Evolutionary conservation across 805 yeast genomes (phyloP), one percentile per base, ranked within the genome.

Genomic region (Saturnispora quitensis): DNA sequence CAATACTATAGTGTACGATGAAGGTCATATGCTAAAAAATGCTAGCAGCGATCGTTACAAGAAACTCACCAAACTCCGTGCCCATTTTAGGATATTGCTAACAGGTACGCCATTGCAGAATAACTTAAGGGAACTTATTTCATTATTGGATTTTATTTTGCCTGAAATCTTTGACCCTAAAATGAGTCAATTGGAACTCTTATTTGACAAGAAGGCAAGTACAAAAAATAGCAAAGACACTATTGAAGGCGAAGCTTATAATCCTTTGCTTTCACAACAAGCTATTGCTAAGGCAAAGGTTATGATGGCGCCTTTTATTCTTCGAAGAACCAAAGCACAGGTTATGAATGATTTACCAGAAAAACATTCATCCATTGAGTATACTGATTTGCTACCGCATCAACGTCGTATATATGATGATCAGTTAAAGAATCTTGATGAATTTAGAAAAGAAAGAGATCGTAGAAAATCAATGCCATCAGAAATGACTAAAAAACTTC

Each of bases 101-200:
- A 93, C 99, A 1, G 99, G 99, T 66, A 93, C 99, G 0, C 99
- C 99, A 7, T 71, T 93, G 54, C 99, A 93, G 65, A 93, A 93
- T 64, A 93, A 93, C 64, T 72, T 93, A 62, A 80, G 82, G 62
- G 99, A 93, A 64, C 75, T 93, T 53, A 89, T 93, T 60, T 89
- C 98, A 1, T 72, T 93, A 54, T 73, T 93, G 54, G 89, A 96
- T 42, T 93, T 93, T 63, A 93, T 93, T 68, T 72, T 93, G 62
- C 99, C 99, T 0, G 68, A 75, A 17, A 72, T 88, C 34, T 93
- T 93, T 66, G 80, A 77, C 50, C 88, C 87, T 25, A 86, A 88
- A 64, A 81, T 83, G 58, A 95, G 87, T 24, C 95, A 89, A 59
- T 70, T 93, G 53, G 81, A 83, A 45, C 81, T 84, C 3, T 80